A percentile compares a stretch with the other conserved stretches of the same genome.
phyloP scores from a whole-genome alignment of 805 yeast species.

The Torulaspora maleeae region DNA sequence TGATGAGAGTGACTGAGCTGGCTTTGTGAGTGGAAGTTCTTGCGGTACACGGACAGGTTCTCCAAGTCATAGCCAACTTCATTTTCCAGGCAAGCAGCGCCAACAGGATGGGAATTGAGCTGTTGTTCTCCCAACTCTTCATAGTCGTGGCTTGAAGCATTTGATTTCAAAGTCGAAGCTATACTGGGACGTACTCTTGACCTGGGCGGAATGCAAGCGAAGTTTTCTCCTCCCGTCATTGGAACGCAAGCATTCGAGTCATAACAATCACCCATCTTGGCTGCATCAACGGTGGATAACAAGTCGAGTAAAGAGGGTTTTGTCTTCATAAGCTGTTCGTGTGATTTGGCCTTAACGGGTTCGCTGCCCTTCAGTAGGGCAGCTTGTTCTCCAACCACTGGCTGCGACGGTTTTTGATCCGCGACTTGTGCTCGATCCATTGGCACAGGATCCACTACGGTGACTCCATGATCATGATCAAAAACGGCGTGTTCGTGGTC shows the following conservation, averaged over 20 bases:
- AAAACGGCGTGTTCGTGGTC: conserved; percentile 4
- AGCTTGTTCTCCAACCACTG: conserved; percentile 2
- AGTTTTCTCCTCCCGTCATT: conserved; percentile 11
- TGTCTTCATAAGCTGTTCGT: neutral
- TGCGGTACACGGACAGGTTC: conserved; percentile 32
- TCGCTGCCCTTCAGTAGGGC: neutral
- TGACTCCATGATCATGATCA: neutral
- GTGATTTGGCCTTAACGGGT: neutral
- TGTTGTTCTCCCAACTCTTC: neutral
- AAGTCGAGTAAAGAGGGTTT: conserved; percentile 18
- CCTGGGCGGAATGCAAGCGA: conserved; percentile 13
- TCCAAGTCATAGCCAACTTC: conserved; percentile 37
- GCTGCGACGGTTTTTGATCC: neutral
- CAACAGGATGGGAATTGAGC: conserved; percentile 9
- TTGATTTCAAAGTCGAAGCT: conserved; percentile 3
- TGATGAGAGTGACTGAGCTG: conserved; percentile 4
- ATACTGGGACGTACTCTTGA: conserved; percentile 1
- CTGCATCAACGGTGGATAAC: conserved; percentile 10
- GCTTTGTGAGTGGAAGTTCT: conserved; percentile 22
- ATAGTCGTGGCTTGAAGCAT: neutral
- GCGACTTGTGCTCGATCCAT: neutral
- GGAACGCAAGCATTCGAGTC: conserved; percentile 19
- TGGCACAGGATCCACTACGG: neutral
- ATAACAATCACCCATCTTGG: conserved; percentile 11
- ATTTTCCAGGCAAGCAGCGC: conserved; percentile 32